Percentiles rank a stretch among this genome's conserved stretches.
These are phyloP conservation scores for Fraxinus latifolia DNA, from an alignment of 305 asterid genomes.

Conservation along the genomic window DNA sequence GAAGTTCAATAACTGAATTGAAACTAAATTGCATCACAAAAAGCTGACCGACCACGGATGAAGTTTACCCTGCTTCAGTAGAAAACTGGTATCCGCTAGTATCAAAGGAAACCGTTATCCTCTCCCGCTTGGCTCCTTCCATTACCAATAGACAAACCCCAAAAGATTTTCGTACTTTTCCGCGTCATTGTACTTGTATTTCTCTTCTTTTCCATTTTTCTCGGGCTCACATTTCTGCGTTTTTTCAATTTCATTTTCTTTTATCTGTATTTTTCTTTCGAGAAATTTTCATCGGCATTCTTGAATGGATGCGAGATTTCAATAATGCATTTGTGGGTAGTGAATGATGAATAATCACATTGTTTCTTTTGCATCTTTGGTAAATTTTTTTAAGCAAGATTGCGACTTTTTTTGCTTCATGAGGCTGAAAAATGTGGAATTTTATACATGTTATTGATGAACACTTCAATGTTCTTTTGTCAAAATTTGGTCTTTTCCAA, in stretches of 20 bases:
- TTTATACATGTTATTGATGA: slow-evolving; percentile 70
- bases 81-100: slow-evolving; percentile 29
- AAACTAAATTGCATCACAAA: too few species aligned
- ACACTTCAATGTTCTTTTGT: slow-evolving; percentile 71
- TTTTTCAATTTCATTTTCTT: background rate
- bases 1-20: too few species aligned
- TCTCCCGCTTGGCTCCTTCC: slow-evolving; percentile 43
- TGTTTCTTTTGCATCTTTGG: slow-evolving; percentile 25
- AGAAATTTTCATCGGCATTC: slow-evolving; percentile 12
- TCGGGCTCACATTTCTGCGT: slow-evolving; percentile 25
- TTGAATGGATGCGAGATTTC: slow-evolving; percentile 14
- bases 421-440: slow-evolving; percentile 72
- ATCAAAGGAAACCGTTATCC: slow-evolving; percentile 54
- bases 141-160: slow-evolving; percentile 33
- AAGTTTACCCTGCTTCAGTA: background rate
- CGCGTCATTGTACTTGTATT: slow-evolving; percentile 12
- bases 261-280: background rate
- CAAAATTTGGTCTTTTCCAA: slow-evolving; percentile 48
- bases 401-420: slow-evolving; percentile 41
- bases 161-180: slow-evolving; percentile 17
- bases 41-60: too few species aligned
- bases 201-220: background rate
- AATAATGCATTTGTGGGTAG: slow-evolving; percentile 34
- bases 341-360: slow-evolving; percentile 33
- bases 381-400: slow-evolving; percentile 34